Evolutionary conservation across 805 yeast genomes (phyloP), one percentile per base, ranked within the genome.

Genomic region (Hanseniaspora thailandica): DNA sequence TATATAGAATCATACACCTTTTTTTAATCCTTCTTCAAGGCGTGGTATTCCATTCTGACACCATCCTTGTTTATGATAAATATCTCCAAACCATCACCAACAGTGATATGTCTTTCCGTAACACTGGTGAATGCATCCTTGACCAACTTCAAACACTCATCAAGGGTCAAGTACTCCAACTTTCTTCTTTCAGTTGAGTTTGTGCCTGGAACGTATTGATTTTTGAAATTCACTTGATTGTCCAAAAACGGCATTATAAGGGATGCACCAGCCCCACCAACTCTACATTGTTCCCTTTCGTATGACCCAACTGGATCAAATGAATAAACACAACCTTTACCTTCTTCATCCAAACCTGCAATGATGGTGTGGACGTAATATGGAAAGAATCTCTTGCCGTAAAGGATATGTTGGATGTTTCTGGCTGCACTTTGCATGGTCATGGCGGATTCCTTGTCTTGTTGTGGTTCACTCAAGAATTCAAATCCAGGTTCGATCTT

Each of bases 261-360:
- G 58, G 88, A 79, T 1, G 97, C 93, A 28, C 97, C 97, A 13
- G 97, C 93, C 41, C 98, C 98, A 58, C 95, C 97, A 2, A 97
- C 97, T 64, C 97, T 80, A 70, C 96, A 87, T 66, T 89, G 96
- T 67, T 89, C 97, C 62, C 96, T 80, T 70, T 93, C 97, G 66
- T 93, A 93, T 1, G 96, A 87, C 3, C 98, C 98, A 55, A 93
- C 96, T 1, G 97, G 97, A 66, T 93, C 98, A 67, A 86, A 93
- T 13, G 97, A 89, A 68, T 86, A 93, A 35, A 93, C 86, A 2
- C 96, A 87, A 38, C 98, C 98, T 61, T 82, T 82, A 12, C 98
- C 98, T 25, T 74, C 72, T 56, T 73, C 76, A 64, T 88, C 97
- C 58, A 93, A 74, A 19, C 98, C 98, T 3, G 96, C 96, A 62